Evolutionary conservation across 129 eudicot genomes (phyloP).

Genomic region (Flaveria ramosissima): DNA sequence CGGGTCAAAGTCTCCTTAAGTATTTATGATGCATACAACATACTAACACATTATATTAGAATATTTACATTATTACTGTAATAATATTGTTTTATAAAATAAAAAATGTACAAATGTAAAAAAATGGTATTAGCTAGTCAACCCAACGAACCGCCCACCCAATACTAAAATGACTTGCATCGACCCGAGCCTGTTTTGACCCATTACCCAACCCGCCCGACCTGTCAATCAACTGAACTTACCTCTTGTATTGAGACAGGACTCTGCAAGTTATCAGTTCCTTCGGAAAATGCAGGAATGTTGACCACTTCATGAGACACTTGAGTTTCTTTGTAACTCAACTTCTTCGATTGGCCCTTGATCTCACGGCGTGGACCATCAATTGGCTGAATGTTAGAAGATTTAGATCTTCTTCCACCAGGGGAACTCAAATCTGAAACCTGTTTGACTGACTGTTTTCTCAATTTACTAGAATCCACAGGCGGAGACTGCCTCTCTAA

Average conservation of each 20-base stretch:
- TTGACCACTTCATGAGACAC: slow-evolving; percentile 27
- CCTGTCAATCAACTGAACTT: slow-evolving; percentile 13
- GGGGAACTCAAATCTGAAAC: slow-evolving; percentile 65
- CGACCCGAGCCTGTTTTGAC: neutral
- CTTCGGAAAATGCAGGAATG: slow-evolving; percentile 37
- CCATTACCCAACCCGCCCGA: neutral
- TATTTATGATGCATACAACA: neutral
- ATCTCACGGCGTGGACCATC: slow-evolving; percentile 47
- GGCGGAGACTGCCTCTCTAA: slow-evolving; percentile 67
- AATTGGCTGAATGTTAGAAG: slow-evolving; percentile 37
- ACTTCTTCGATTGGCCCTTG: slow-evolving; percentile 44
- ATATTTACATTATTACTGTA: neutral
- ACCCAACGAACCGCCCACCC: neutral
- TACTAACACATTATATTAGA: neutral
- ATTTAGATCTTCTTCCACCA: slow-evolving; percentile 68
- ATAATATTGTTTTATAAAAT: neutral
- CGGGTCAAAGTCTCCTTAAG: neutral
- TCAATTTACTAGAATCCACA: slow-evolving; percentile 52
- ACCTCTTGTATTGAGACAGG: slow-evolving; percentile 53
- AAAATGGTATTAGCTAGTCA: neutral
- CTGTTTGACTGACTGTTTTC: slow-evolving; percentile 53
- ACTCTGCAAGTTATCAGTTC: slow-evolving; percentile 25
- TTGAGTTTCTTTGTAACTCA: slow-evolving; percentile 38
- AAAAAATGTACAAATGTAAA: neutral
- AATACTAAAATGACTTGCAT: neutral